Evolutionary conservation across 306 rosid species (phyloP).

Genomic region (Sicyos baderoa): DNA sequence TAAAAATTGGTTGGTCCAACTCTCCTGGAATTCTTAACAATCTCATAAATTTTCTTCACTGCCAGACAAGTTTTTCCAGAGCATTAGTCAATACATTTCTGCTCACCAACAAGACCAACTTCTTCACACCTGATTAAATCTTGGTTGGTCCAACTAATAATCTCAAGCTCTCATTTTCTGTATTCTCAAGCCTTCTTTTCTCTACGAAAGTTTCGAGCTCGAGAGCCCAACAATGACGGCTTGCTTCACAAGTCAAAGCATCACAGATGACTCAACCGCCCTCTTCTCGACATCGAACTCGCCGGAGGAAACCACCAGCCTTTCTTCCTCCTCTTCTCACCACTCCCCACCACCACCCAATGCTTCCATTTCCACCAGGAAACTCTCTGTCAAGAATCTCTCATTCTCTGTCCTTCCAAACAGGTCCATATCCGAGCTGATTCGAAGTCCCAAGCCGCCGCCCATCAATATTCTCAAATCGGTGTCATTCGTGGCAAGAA

Average conservation of each 20-base stretch:
- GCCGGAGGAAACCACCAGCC: constrained; percentile 40
- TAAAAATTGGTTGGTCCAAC: background rate
- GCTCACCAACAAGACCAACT: constrained; percentile 19
- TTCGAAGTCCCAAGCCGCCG: constrained; percentile 45
- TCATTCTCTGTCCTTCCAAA: constrained; percentile 43
- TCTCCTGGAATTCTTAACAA: background rate
- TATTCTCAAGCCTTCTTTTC: background rate
- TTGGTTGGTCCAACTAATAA: constrained; percentile 17
- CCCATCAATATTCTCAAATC: constrained; percentile 58
- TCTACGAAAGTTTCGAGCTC: constrained; percentile 4
- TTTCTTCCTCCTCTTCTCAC: constrained; percentile 48
- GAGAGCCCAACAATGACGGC: background rate
- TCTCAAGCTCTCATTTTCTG: constrained; percentile 5
- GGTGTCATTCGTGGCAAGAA: constrained; percentile 59
- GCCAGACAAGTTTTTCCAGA: background rate
- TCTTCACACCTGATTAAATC: background rate
- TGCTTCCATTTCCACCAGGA: constrained; percentile 24
- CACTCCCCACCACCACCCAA: constrained; percentile 31
- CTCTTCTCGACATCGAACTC: constrained; percentile 17
- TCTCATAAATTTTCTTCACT: background rate
- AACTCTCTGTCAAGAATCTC: constrained; percentile 43
- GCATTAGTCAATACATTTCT: background rate
- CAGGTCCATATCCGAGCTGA: constrained; percentile 26
- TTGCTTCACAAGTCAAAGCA: background rate
- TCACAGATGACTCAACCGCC: constrained; percentile 4